These are phyloP conservation scores for Poa annua DNA, from an alignment of 176 grass and related monocot genomes.

Conservation along the genomic window DNA sequence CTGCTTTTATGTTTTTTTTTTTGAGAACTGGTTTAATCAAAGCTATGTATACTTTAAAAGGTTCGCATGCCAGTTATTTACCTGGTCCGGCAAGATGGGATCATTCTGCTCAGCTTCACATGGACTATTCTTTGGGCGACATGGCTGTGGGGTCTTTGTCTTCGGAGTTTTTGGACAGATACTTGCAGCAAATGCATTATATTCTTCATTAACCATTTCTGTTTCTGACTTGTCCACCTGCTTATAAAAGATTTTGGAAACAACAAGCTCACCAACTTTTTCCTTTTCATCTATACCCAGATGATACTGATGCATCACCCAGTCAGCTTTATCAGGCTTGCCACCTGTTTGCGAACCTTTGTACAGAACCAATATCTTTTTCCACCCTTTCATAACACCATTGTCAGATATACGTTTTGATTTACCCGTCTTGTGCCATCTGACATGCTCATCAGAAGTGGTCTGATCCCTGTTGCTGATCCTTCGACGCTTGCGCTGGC, in stretches of 20 bases:
- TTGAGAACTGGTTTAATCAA: not conserved
- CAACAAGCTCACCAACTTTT: slow-evolving; percentile 68
- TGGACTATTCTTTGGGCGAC: slow-evolving; percentile 53
- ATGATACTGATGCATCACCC: slow-evolving; percentile 96
- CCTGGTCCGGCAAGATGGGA: slow-evolving; percentile 46
- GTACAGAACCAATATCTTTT: slow-evolving; percentile 92
- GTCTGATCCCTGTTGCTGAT: slow-evolving; percentile 24
- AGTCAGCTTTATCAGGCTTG: slow-evolving; percentile 73
- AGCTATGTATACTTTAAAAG: not conserved
- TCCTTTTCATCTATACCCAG: slow-evolving; percentile 72
- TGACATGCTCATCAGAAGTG: slow-evolving; percentile 53
- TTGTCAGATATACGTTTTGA: slow-evolving; percentile 63
- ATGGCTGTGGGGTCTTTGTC: slow-evolving; percentile 56
- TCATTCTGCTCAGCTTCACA: slow-evolving; percentile 46
- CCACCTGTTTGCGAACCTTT: slow-evolving; percentile 54
- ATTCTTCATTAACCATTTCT: slow-evolving; percentile 41
- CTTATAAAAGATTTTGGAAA: slow-evolving; percentile 76
- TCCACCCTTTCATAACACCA: slow-evolving; percentile 78
- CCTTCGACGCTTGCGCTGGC: slow-evolving; percentile 75
- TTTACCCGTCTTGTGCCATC: slow-evolving; percentile 94
- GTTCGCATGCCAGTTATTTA: slow-evolving; percentile 24
- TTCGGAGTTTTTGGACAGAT: slow-evolving; percentile 80
- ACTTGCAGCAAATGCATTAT: slow-evolving; percentile 40
- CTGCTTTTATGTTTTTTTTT: not conserved
- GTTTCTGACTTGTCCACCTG: slow-evolving; percentile 47